Evolutionary conservation across 2,329 filamentous ascomycete species (phyloP), one percentile per base, ranked within the genome.

Genomic region (Mycosphaerella sp.): DNA sequence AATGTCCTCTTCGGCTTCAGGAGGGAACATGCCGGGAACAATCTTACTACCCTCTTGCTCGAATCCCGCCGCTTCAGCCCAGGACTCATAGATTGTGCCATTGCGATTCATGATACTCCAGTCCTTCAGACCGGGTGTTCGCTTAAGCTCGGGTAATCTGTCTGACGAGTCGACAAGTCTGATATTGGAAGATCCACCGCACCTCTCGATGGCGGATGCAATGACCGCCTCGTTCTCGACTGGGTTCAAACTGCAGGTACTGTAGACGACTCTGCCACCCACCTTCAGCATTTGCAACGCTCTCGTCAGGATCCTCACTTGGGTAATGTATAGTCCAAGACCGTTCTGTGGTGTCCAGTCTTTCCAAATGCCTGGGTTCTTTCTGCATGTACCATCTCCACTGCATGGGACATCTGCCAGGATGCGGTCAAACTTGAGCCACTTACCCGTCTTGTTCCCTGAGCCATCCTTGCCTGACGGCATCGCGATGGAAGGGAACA

Each of bases 181-280:
- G 47, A 98, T 86, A 67, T 91, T 93, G 11, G 80, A 78, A 3
- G 82, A 73, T 2, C 93, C 93, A 58, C 93, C 93, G 66, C 91
- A 97, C 53, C 91, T 82, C 64, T 90, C 86, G 63, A 98, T 91
- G 9, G 93, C 93, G 26, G 86, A 85, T 1, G 88, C 84, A 56
- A 98, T 78, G 12, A 97, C 90, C 6, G 93, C 86, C 73, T 98
- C 93, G 67, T 98, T 95, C 76, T 98, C 93, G 29, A 97, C 83
- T 0, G 93, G 93, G 73, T 98, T 98, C 87, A 98, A 89, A 72
- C 90, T 96, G 79, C 93, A 98, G 17, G 93, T 98, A 2, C 92
- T 97, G 75, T 97, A 98, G 49, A 98, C 92, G 29, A 97, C 88
- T 59, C 91, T 83, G 48, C 93, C 93, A 40, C 93, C 92, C 53